A percentile compares a stretch with the other conserved stretches of the same genome.
These are phyloP conservation scores for Acacia crassicarpa DNA, from an alignment of 306 rosid species.

Conservation along the genomic window DNA sequence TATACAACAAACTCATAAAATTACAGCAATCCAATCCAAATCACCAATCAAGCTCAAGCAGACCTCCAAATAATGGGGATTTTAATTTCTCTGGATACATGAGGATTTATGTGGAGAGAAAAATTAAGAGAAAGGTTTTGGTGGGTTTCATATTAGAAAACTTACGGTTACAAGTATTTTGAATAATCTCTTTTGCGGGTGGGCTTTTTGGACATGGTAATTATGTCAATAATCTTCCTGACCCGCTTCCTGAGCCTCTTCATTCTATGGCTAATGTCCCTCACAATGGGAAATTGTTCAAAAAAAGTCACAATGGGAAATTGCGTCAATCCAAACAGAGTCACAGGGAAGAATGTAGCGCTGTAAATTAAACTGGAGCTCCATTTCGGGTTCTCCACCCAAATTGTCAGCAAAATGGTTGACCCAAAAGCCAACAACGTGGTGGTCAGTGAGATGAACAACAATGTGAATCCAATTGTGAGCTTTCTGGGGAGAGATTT, in stretches of 20 bases:
- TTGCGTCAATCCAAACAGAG: conserved; percentile 33
- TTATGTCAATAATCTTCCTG: background rate
- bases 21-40: background rate
- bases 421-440: conserved; percentile 36
- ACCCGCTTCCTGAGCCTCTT: background rate
- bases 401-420: conserved; percentile 19
- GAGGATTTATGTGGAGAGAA: background rate
- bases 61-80: background rate
- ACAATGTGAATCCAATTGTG: conserved; percentile 25
- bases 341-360: conserved; percentile 28
- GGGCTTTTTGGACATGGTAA: background rate
- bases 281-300: conserved; percentile 32
- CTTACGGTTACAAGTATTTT: background rate
- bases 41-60: no score
- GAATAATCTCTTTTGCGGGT: background rate
- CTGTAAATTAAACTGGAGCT: conserved; percentile 13
- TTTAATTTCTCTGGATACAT: no score
- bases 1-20: background rate
- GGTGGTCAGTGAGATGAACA: conserved; percentile 30
- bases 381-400: background rate
- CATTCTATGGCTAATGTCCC: background rate
- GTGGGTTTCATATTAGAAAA: no score
- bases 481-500: conserved; percentile 27
- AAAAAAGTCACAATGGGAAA: conserved; percentile 19
- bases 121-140: background rate